These are phyloP conservation scores for Wickerhamomyces chambardii DNA, from an alignment of 805 yeast species.

Conservation along the genomic window DNA sequence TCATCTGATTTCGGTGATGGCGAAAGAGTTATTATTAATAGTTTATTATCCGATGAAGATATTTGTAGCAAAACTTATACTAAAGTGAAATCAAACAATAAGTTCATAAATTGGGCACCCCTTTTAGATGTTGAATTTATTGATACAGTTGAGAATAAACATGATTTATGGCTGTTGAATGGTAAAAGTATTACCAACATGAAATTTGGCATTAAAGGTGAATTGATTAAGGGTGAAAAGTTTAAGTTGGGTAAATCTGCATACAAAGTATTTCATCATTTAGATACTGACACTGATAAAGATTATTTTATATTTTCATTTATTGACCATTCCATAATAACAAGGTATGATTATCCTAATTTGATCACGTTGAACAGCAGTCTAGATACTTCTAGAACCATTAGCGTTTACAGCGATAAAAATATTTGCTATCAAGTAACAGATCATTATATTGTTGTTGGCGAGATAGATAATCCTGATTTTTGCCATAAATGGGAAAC, in stretches of 20 bases:
- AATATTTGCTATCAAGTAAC: conserved; percentile 18
- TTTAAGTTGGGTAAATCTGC: conserved; percentile 5
- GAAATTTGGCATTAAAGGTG: conserved; percentile 9
- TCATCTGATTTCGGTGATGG: conserved; percentile 32
- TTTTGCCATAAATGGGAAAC: conserved; percentile 1
- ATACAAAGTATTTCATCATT: conserved; percentile 8
- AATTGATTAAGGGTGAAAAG: no score
- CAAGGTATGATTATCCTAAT: conserved; percentile 20
- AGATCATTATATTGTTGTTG: conserved; percentile 10
- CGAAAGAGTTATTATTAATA: conserved; percentile 2
- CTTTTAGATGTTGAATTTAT: conserved; percentile 30
- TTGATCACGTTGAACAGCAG: no score
- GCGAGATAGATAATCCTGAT: conserved; percentile 8
- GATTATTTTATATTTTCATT: conserved; percentile 25
- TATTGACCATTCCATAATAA: conserved; percentile 27
- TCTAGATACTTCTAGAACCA: no score
- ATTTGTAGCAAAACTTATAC: neutral
- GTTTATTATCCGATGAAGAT: conserved; percentile 2
- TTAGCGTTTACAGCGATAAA: no score
- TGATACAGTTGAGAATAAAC: conserved; percentile 12
- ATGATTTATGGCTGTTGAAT: conserved; percentile 29
- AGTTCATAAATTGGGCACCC: conserved; percentile 40
- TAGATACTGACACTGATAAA: conserved; percentile 3
- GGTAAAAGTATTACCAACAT: conserved; percentile 11
- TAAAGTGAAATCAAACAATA: conserved; percentile 9